Evolutionary conservation across 2,329 filamentous ascomycete species (phyloP).

Genomic region (Dothideomycetes sp.): DNA sequence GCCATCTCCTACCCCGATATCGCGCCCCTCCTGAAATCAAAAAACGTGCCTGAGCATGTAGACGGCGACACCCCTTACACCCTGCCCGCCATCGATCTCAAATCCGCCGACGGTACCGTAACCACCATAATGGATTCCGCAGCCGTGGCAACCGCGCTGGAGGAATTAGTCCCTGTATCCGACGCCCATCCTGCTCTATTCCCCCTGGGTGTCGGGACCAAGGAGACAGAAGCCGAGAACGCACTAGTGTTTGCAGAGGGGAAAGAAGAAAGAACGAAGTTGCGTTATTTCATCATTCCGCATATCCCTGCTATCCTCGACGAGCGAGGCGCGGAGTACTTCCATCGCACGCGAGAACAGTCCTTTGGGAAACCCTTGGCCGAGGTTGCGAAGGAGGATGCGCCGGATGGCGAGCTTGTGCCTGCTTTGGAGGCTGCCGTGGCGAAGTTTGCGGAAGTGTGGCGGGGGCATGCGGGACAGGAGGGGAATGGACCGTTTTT

Average conservation of each 20-base stretch:
- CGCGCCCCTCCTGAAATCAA: not conserved
- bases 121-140: conserved; percentile 5
- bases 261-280: too few relatives aligned
- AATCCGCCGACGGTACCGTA: not conserved
- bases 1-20: conserved; percentile 6
- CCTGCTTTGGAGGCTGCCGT: not conserved
- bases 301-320: conserved; percentile 2
- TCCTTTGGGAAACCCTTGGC: not conserved
- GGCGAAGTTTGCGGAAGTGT: not conserved
- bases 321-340: conserved; percentile 2
- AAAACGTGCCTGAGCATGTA: not conserved
- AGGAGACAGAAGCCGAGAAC: not conserved
- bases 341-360: not conserved
- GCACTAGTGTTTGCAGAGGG: not conserved
- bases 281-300: not conserved
- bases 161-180: not conserved
- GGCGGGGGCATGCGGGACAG: not conserved
- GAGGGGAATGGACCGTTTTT: not conserved
- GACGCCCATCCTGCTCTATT: not conserved
- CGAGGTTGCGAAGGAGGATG: not conserved
- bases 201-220: not conserved
- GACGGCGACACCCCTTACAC: not conserved
- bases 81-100: conserved; percentile 1
- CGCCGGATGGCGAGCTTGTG: not conserved
- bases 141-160: not conserved